Base-by-base conservation (phyloP, 2,329 filamentous ascomycete genomes). In the Ophiobolus disseminans region DNA sequence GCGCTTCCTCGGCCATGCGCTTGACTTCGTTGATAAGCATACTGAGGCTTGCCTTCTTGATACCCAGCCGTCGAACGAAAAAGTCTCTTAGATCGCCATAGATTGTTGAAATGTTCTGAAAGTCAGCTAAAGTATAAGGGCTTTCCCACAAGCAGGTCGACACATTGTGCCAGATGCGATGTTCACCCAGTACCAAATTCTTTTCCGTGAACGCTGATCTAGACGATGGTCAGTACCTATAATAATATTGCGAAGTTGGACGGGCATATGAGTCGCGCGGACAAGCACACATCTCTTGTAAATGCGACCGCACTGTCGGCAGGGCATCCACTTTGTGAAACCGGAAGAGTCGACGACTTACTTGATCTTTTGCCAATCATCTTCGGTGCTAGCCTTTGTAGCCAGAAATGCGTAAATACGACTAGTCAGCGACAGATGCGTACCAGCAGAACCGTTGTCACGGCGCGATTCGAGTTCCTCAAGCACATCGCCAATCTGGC, bases 1-100 rank as follows among this genome's bases (percentile, higher is more conserved):
- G 1, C 7, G 22, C 3, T 17, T 46, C 17, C 26, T 40, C 19
- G 10, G 50, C 48, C 46, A 64, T 55, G 1, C 36, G 38, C 22
- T 40, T 41, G 4, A 62, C 31, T 16, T 62, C 57, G 7, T 46
- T 44, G 17, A 62, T 54, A 1, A 64, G 45, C 45, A 64, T 51
- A 19, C 28, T 36, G 4, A 42, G 43, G 22, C 25, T 59, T 3
- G 46, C 57, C n/a, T 37, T 59, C 35, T 57, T 54, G 11, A 63
- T 42, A 7, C 43, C 32, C 3, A 63, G 34, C 3, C 28, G 28
- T 10, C 31, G 13, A 1, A 49, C 38, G 26, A 55, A 52, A 13
- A 55, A 46, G 1, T 21, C 11, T 19, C 49, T 45, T 7, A 55
- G 14, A 5, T 41, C 23, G 4, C 48, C 51, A 30, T 60, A 60